Evolutionary conservation across 108 stramenopile genomes (phyloP).

Genomic region (Nitzschia sp.): DNA sequence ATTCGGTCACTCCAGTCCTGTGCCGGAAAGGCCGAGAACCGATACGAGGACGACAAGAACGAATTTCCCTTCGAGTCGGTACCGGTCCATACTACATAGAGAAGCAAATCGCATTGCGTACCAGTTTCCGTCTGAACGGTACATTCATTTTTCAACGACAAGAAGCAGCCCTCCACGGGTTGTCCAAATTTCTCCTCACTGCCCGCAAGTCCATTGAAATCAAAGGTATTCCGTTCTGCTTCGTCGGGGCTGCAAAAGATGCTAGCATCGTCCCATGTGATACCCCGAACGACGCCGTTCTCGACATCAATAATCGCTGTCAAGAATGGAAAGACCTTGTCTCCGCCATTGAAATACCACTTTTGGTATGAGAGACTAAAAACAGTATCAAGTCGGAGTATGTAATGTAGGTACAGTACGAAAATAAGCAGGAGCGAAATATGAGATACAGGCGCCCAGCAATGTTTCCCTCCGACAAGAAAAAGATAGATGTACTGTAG

Average conservation of each 20-base stretch:
- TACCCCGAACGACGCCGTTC: slow-evolving; percentile 74
- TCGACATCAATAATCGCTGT: slow-evolving; percentile 89
- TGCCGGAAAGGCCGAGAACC: slow-evolving; percentile 82
- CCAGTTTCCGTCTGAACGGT: slow-evolving; percentile 14
- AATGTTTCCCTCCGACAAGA: too few relatives aligned
- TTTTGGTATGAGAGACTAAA: slow-evolving; percentile 53
- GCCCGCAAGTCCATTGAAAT: slow-evolving; percentile 57
- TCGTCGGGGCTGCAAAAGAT: slow-evolving; percentile 65
- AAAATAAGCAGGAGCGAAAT: not conserved
- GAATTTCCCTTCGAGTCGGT: slow-evolving; percentile 75
- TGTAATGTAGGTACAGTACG: too few relatives aligned
- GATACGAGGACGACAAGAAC: slow-evolving; percentile 71
- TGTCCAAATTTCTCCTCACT: slow-evolving; percentile 23
- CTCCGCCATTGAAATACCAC: slow-evolving; percentile 46
- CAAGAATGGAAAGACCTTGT: slow-evolving; percentile 70
- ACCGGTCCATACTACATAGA: slow-evolving; percentile 92
- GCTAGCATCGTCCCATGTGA: slow-evolving; percentile 93
- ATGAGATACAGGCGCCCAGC: not conserved
- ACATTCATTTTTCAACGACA: slow-evolving; percentile 44
- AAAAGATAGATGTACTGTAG: too few relatives aligned
- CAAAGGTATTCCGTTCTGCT: slow-evolving; percentile 76
- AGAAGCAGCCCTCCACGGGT: slow-evolving; percentile 69
- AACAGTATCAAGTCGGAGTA: too few relatives aligned
- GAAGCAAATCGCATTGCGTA: slow-evolving; percentile 67
- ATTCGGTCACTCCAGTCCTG: slow-evolving; percentile 61